Percentiles rank a stretch among this genome's conserved stretches.
Evolutionary conservation across 1,284 basidiomycete species (phyloP).

Genomic region (Pseudozyma pruni): DNA sequence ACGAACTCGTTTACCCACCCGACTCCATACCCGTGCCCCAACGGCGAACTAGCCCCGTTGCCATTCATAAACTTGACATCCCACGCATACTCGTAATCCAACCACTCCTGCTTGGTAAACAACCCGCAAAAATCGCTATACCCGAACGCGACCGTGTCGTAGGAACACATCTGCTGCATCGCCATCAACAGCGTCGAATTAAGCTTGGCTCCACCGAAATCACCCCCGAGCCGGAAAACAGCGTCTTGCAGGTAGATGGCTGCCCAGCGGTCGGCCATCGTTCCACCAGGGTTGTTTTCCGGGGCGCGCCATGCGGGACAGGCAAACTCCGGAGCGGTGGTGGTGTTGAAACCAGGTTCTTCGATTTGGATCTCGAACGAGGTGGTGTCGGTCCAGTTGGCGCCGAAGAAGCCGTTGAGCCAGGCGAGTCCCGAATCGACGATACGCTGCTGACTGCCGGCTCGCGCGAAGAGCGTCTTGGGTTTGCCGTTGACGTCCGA

Average conservation of each 20-base stretch:
- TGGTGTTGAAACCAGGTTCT: conserved; percentile 60
- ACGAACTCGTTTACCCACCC: conserved; percentile 75
- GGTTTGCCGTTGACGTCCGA: conserved; percentile 14
- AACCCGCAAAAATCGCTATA: conserved; percentile 88
- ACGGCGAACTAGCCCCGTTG: conserved; percentile 81
- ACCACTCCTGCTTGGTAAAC: conserved; percentile 89
- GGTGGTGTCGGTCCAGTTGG: conserved; percentile 39
- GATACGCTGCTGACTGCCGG: conserved; percentile 65
- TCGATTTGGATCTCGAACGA: conserved; percentile 65
- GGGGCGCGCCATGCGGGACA: conserved; percentile 38
- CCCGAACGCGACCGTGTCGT: conserved; percentile 82
- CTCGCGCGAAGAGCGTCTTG: conserved; percentile 58
- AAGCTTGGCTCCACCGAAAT: conserved; percentile 46
- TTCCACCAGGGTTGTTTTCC: conserved; percentile 19
- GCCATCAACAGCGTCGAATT: conserved; percentile 45
- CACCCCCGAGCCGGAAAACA: conserved; percentile 45
- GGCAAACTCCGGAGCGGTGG: conserved; percentile 62
- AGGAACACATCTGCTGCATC: conserved; percentile 66
- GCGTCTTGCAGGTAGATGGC: conserved; percentile 61
- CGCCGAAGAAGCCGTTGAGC: conserved; percentile 53
- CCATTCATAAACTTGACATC: conserved; percentile 71
- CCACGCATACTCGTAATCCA: conserved; percentile 81
- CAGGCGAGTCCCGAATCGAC: conserved; percentile 62
- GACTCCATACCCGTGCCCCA: conserved; percentile 81
- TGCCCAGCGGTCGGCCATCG: conserved; percentile 49